Evolutionary conservation across 2,329 filamentous ascomycete genomes (phyloP), one percentile per base, ranked within the genome.

Genomic region (Amauroascus niger): DNA sequence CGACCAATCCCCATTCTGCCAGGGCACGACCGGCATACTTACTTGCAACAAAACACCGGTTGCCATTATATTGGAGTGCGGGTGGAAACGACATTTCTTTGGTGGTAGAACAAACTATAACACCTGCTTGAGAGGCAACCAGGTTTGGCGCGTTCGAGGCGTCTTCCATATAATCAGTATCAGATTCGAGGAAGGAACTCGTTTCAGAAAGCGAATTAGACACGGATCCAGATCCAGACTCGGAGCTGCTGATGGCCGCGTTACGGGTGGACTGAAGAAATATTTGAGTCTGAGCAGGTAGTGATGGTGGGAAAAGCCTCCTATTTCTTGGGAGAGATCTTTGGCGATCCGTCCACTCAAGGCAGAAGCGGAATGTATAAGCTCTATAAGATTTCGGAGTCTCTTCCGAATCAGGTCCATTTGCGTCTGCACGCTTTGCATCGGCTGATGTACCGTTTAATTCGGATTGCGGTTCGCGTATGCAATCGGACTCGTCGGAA

Each of bases 291-390:
- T 76, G 74, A 9, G 76, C 66, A 0, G 81, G 81, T 11, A 84
- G 72, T 39, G 74, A 73, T 1, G 81, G 81, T 7, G 77, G 73
- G 49, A 72, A 71, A 6, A 84, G 70, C 4, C 75, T 75, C 67
- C 71, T 71, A 73, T 80, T 67, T 67, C 77, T 67, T 66, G 71
- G 65, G 61, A 76, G 56, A 65, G 70, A 67, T 60, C 74, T 64
- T 64, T 77, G 67, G 62, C 77, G 76, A 54, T 80, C 78, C 47
- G 78, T 74, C 75, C 76, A 83, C 64, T 86, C 82, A n/a, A 86
- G 70, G 1, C 81, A 83, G 64, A 86, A 86, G 56, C 80, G 82
- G 72, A 86, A 86, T 58, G 75, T 80, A 59, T 78, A 81, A 39
- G 71, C 73, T 54, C 79, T 78, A 59, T 80, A 78, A 18, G 9